Conservation (phyloP, 2,329 filamentous ascomycete genomes). For the Monosporascus sp. region DNA sequence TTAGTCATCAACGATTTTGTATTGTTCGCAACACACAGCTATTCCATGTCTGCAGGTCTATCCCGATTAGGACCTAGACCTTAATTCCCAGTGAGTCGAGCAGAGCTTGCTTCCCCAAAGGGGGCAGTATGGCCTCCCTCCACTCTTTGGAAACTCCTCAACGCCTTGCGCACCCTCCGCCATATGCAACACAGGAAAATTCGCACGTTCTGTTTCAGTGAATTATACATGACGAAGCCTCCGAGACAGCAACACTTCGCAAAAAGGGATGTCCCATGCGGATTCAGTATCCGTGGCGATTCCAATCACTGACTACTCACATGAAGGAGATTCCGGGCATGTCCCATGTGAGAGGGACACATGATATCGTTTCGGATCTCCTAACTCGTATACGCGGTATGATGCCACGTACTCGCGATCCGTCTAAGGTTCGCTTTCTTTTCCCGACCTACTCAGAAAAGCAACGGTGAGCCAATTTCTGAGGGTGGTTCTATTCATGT, state of each 20-base stretch:
- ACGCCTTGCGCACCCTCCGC: not conserved
- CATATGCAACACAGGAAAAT: not conserved
- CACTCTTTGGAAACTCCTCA: not conserved
- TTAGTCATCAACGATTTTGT: too few relatives aligned
- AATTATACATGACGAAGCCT: too few relatives aligned
- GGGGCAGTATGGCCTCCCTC: not conserved
- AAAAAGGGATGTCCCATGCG: not conserved
- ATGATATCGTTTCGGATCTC: not conserved
- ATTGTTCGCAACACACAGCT: too few relatives aligned
- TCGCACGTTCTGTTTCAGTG: not conserved
- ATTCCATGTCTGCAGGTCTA: too few relatives aligned
- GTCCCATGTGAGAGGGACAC: not conserved
- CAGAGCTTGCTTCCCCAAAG: not conserved
- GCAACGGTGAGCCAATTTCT: not conserved
- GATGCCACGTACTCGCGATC: not conserved
- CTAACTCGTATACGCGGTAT: not conserved
- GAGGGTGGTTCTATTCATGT: too few relatives aligned
- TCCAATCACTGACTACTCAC: not conserved
- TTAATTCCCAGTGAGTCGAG: not conserved
- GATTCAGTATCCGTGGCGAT: too few relatives aligned
- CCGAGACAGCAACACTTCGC: not conserved
- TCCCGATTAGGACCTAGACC: not conserved
- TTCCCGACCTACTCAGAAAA: too few relatives aligned
- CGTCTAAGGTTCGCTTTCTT: not conserved
- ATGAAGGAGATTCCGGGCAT: not conserved